A percentile compares a stretch with the other conserved stretches of the same genome.
These are phyloP conservation scores for Edaphochlamys debaryana DNA, from an alignment of 139 green algal genomes.

Conservation along the genomic window DNA sequence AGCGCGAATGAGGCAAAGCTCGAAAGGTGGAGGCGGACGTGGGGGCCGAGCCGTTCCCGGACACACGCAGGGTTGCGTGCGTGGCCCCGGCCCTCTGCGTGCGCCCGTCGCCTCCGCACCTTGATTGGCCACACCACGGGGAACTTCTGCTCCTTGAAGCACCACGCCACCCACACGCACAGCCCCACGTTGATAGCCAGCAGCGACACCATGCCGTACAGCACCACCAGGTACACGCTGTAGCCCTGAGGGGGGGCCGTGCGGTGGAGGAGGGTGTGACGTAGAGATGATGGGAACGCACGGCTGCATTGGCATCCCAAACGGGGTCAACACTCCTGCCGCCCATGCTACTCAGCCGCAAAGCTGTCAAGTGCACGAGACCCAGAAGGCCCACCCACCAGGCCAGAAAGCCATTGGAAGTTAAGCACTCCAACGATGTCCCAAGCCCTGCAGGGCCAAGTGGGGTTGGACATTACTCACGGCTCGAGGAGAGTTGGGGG, in stretches of 20 bases:
- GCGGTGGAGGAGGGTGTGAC: no score
- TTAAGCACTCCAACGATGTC: not conserved
- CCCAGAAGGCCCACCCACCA: not conserved
- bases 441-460: not conserved
- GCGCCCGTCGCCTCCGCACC: not conserved
- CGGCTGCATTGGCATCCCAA: no score
- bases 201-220: slow-evolving; percentile 31
- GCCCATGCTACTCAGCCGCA: no score
- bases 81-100: no score
- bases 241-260: not conserved
- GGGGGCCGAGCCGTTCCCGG: not conserved
- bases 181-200: slow-evolving; percentile 6
- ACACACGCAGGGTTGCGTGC: no score
- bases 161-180: slow-evolving; percentile 45
- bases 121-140: slow-evolving; percentile 32
- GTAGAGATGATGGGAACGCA: no score
- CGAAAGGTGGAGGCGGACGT: no score
- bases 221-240: slow-evolving; percentile 28
- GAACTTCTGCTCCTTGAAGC: slow-evolving; percentile 38
- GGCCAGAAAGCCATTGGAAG: not conserved
- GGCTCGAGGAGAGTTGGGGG: no score
- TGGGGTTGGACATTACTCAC: no score
- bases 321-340: no score
- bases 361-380: no score
- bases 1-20: no score